Base-by-base conservation (phyloP, 2,329 filamentous ascomycete genomes). In the Cordyceps cateniannulata region DNA sequence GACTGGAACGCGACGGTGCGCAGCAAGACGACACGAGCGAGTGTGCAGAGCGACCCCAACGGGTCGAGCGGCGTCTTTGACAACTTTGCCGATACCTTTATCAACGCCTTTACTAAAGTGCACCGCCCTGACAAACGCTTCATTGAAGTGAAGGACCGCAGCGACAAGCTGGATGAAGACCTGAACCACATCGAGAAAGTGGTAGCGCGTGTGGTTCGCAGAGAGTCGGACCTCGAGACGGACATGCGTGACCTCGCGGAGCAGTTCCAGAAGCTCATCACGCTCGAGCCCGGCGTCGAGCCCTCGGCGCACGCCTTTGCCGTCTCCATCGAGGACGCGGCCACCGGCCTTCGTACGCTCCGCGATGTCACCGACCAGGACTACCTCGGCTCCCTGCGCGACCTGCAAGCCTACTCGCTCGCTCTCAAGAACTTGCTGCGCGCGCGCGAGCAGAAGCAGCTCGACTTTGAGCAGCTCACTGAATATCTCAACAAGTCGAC, bases 1-100 rank as follows among this genome's bases (percentile, higher is more conserved):
- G 95, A 99, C 74, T 99, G 95, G 95, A 98, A 99, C 73, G 89
- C 92, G 38, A 93, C 91, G 51, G 97, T 99, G 93, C 87, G 87
- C 68, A 85, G 85, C 66, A 85, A 92, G 52, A 84, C 88, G 12
- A 81, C 84, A 56, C 83, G 93, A 51, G 83, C 81, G 29, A 84
- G 86, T 63, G 80, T 77, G 49, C 67, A 75, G 29, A 75, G 75
- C 71, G 69, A 82, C 65, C 68, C 80, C 65, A 71, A 75, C 67
- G 68, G 72, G 69, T 81, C 81, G 27, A 81, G 82, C 14, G 88
- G 92, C 44, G 91, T 98, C 48, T 95, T 99, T 68, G 95, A 99
- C 71, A 93, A 90, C 68, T 91, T 98, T 71, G 91, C 95, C 45
- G 95, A 99, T 73, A 96, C 90, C 40, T 96, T 98, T 71, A 89